Evolutionary conservation across 306 rosid genomes (phyloP).

Genomic region (Sindora glabra): DNA sequence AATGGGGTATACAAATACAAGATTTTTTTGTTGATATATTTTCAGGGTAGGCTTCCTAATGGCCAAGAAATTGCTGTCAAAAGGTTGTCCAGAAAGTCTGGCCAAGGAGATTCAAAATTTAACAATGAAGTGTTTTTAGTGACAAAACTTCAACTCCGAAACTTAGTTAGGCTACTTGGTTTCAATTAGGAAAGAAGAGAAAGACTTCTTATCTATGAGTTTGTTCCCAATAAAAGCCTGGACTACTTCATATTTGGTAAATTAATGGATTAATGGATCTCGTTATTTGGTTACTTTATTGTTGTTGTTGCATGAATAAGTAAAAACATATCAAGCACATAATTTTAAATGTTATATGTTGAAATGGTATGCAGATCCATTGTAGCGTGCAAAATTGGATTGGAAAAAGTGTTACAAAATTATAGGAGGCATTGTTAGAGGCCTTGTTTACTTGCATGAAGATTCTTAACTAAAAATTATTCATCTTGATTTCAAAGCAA

Average conservation of each 20-base stretch:
- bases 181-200: slow-evolving; percentile 22
- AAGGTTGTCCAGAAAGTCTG: slow-evolving; percentile 4
- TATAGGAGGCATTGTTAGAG: no score
- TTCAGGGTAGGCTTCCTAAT: slow-evolving; percentile 5
- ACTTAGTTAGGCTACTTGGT: slow-evolving; percentile 27
- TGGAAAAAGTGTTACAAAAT: no score
- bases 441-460: no score
- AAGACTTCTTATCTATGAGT: slow-evolving; percentile 31
- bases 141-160: slow-evolving; percentile 30
- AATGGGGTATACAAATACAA: not conserved
- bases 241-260: slow-evolving; percentile 31
- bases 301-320: no score
- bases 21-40: not conserved
- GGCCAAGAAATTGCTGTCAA: slow-evolving; percentile 21
- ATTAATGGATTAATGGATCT: no score
- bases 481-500: no score
- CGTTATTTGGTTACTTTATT: not conserved
- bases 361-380: slow-evolving; percentile 2
- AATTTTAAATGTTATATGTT: not conserved
- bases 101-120: slow-evolving; percentile 23
- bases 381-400: not conserved
- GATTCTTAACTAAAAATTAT: no score
- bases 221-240: no score
- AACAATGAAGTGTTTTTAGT: slow-evolving; percentile 23
- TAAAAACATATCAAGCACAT: not conserved